Conservation (phyloP, 768 basidiomycete genomes). For the Leccinum boreale region DNA sequence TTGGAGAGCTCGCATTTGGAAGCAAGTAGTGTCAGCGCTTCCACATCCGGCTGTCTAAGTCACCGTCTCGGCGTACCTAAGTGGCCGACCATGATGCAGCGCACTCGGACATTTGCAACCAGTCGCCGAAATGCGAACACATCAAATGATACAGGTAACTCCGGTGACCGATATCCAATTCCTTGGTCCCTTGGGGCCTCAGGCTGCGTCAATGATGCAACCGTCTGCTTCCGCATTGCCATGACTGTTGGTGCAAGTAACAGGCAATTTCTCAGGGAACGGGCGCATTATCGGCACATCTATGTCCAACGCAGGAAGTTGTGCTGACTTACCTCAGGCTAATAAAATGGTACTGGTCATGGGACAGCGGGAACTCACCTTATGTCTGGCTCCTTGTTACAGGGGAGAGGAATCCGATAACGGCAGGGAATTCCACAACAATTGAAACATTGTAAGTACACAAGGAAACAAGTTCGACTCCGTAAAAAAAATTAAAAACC, state of each 20-base stretch:
- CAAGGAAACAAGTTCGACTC: conserved; percentile 2
- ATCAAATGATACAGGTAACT: not conserved
- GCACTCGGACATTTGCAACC: not conserved
- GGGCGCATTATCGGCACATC: not conserved
- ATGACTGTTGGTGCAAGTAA: not conserved
- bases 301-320: not conserved
- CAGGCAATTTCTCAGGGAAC: not conserved
- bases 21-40: not conserved
- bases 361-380: conserved; percentile 12
- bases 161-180: not conserved
- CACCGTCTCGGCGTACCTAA: not conserved
- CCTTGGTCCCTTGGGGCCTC: too few species aligned
- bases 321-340: conserved; percentile 14
- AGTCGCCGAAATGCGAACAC: not conserved
- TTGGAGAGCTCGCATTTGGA: not conserved
- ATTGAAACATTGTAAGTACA: conserved; percentile 4
- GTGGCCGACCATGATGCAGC: not conserved
- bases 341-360: not conserved
- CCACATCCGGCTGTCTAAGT: not conserved
- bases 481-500: conserved; percentile 6
- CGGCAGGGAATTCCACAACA: not conserved
- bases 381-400: not conserved
- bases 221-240: not conserved
- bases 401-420: not conserved
- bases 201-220: not conserved